A percentile compares a stretch with the other conserved stretches of the same genome.
phyloP scores from a whole-genome alignment of 352 stramenopile species.

The Globisporangium spinosum region DNA sequence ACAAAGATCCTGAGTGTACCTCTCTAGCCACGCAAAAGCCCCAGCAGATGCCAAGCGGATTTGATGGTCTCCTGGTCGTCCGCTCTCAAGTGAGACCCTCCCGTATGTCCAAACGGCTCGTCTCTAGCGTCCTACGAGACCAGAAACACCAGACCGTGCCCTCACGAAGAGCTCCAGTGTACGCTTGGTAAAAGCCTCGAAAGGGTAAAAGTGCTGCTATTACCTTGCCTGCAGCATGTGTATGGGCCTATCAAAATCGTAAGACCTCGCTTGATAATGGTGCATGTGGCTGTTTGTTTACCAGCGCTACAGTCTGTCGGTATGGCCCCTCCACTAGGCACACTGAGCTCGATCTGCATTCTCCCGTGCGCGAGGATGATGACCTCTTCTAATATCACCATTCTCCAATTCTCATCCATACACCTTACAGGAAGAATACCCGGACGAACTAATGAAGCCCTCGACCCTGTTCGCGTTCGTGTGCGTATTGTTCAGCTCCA shows the following conservation, averaged over 20 bases:
- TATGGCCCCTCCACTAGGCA: neutral
- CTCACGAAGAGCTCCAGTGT: neutral
- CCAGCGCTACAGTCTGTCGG: neutral
- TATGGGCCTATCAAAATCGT: neutral
- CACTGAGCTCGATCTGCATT: neutral
- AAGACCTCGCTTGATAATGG: neutral
- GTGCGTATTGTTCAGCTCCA: constrained; percentile 2
- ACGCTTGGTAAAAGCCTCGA: neutral
- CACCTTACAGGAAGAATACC: neutral
- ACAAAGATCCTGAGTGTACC: neutral
- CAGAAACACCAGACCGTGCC: neutral
- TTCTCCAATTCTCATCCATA: constrained; percentile 5
- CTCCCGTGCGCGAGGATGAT: neutral
- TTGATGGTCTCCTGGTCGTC: neutral
- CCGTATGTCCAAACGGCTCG: neutral
- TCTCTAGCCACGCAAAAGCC: neutral
- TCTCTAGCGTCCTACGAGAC: neutral
- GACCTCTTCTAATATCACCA: neutral
- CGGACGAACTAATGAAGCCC: neutral
- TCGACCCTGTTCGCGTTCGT: constrained; percentile 2
- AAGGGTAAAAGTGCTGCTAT: neutral
- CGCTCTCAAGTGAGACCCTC: neutral
- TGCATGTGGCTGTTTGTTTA: neutral
- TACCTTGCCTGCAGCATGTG: neutral
- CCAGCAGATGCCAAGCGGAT: neutral